A percentile compares a stretch with the other conserved stretches of the same genome.
Evolutionary conservation across 1,139 yeast genomes (phyloP).

Genomic region (Kodamaea plutei): DNA sequence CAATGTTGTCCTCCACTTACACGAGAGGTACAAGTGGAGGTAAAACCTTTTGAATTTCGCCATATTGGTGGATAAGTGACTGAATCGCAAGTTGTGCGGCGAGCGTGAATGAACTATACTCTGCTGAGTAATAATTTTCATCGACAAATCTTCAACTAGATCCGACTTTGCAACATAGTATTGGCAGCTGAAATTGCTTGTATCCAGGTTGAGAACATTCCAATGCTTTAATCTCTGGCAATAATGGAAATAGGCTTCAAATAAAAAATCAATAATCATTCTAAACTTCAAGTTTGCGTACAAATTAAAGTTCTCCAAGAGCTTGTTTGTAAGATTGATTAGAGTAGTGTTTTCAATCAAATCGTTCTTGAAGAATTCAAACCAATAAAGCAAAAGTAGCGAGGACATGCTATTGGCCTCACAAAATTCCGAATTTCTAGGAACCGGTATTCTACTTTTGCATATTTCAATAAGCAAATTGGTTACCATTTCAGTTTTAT

Average conservation of each 20-base stretch:
- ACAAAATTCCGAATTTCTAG: conserved; percentile 2
- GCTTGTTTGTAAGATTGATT: conserved; percentile 7
- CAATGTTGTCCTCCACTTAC: conserved; percentile 1
- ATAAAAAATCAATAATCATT: conserved; percentile 7
- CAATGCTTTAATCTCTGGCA: background rate
- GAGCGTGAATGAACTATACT: too few species aligned
- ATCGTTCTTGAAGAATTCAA: conserved; percentile 9
- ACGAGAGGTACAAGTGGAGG: conserved; percentile 6
- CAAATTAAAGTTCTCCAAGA: conserved; percentile 7
- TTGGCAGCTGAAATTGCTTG: background rate
- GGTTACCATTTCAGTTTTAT: background rate
- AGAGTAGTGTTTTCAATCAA: conserved; percentile 4
- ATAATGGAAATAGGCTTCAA: conserved; percentile 6
- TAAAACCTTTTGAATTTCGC: conserved; percentile 3
- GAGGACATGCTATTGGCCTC: too few species aligned
- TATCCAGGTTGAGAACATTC: background rate
- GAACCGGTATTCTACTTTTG: background rate
- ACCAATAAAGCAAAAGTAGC: conserved; percentile 6
- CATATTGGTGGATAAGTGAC: conserved; percentile 1
- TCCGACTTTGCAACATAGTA: conserved; percentile 4
- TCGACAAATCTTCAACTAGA: conserved; percentile 1
- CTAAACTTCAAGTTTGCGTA: conserved; percentile 5
- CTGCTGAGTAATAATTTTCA: background rate
- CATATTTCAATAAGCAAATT: too few species aligned
- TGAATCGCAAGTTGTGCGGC: background rate